These are phyloP conservation scores for Suillus sp. DNA, from an alignment of 768 basidiomycete species.

Conservation along the genomic window DNA sequence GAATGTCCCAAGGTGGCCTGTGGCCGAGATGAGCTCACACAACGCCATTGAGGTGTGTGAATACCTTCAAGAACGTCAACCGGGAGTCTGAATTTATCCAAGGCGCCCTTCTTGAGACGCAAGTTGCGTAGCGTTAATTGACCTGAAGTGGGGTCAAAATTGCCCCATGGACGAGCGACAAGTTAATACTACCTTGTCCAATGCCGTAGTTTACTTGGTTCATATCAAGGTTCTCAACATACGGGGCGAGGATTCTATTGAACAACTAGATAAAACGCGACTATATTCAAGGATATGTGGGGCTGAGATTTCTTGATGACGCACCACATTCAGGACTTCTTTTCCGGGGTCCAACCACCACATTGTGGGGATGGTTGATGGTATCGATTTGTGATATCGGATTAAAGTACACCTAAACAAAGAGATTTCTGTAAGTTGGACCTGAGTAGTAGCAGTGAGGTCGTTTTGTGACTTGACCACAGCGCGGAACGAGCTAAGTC, in stretches of 20 bases:
- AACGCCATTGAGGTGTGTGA: not conserved
- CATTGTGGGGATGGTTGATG: slow-evolving; percentile 44
- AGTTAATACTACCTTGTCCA: slow-evolving; percentile 61
- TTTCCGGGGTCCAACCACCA: slow-evolving; percentile 91
- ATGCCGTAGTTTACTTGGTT: slow-evolving; percentile 95
- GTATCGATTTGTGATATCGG: slow-evolving; percentile 6
- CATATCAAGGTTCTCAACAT: slow-evolving; percentile 95
- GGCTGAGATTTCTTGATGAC: slow-evolving; percentile 28
- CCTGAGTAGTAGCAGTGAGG: not conserved
- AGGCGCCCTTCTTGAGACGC: slow-evolving; percentile 86
- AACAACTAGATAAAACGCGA: slow-evolving; percentile 53
- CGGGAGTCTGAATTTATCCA: slow-evolving; percentile 95
- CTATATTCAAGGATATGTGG: slow-evolving; percentile 1
- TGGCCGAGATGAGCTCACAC: slow-evolving; percentile 1
- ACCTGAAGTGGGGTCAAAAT: slow-evolving; percentile 43
- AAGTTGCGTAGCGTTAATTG: slow-evolving; percentile 79
- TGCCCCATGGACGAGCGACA: slow-evolving; percentile 2
- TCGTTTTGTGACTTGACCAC: not conserved
- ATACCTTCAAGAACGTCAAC: slow-evolving; percentile 93
- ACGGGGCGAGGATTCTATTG: slow-evolving; percentile 90
- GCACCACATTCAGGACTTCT: slow-evolving; percentile 77
- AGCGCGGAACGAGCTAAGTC: not conserved
- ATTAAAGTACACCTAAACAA: not conserved
- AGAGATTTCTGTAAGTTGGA: not conserved
- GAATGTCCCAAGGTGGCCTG: slow-evolving; percentile 85